A percentile compares a stretch with the other conserved stretches of the same genome.
Evolutionary conservation across 2,329 filamentous ascomycete species (phyloP).

Genomic region (Escovopsis weberi): DNA sequence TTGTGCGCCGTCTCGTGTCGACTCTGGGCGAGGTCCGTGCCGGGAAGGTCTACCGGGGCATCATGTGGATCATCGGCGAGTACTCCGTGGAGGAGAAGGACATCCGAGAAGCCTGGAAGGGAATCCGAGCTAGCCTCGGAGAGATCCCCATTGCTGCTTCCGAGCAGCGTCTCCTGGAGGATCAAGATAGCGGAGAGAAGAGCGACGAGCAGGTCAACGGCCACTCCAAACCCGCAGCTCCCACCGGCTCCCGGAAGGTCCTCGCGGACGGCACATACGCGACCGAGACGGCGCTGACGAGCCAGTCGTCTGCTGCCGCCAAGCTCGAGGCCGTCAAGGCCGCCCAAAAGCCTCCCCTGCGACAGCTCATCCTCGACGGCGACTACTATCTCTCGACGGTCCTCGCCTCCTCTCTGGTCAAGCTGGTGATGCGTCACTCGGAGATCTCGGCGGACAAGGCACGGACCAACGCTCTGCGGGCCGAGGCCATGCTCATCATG

Average conservation of each 20-base stretch:
- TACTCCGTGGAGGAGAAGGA: slow-evolving; percentile 89
- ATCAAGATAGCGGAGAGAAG: slow-evolving; percentile 58
- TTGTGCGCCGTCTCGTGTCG: slow-evolving; percentile 76
- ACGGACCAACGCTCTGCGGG: slow-evolving; percentile 83
- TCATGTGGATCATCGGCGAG: slow-evolving; percentile 95
- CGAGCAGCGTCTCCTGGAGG: slow-evolving; percentile 81
- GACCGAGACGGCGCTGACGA: slow-evolving; percentile 90
- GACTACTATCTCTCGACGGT: slow-evolving; percentile 95
- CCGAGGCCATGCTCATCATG: slow-evolving; percentile 99
- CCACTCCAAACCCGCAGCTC: slow-evolving; percentile 57
- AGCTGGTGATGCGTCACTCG: slow-evolving; percentile 93
- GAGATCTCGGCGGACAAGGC: slow-evolving; percentile 78
- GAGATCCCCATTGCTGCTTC: slow-evolving; percentile 95
- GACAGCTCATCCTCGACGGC: slow-evolving; percentile 89
- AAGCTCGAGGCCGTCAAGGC: slow-evolving; percentile 94
- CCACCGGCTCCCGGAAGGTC: slow-evolving; percentile 78
- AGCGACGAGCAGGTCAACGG: slow-evolving; percentile 60
- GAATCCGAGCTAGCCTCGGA: slow-evolving; percentile 81
- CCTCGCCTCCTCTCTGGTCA: slow-evolving; percentile 88
- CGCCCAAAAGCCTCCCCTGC: slow-evolving; percentile 86
- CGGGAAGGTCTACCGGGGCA: slow-evolving; percentile 92
- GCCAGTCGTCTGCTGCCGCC: slow-evolving; percentile 75
- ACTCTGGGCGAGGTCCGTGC: slow-evolving; percentile 88
- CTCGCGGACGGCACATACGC: slow-evolving; percentile 95
- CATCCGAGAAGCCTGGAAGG: slow-evolving; percentile 92